Percentiles rank a stretch among this genome's conserved stretches.
These are phyloP conservation scores for Aegilops sharonensis DNA, from an alignment of 176 grass and related monocot species.

Conservation along the genomic window DNA sequence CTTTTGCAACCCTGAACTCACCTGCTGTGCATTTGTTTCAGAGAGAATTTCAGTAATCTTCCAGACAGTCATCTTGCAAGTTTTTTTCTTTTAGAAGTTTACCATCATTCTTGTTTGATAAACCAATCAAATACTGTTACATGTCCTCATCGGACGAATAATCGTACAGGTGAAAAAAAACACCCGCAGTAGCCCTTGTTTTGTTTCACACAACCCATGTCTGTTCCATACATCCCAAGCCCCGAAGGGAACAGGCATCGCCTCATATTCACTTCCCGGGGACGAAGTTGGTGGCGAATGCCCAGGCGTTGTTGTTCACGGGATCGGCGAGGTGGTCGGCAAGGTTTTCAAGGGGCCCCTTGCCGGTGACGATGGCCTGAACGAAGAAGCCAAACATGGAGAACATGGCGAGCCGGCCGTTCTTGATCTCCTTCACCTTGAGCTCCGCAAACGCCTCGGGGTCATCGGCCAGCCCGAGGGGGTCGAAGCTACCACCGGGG, in stretches of 20 bases:
- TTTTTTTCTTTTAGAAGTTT: neutral
- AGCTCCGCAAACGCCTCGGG: slow-evolving; percentile 32
- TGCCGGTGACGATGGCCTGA: slow-evolving; percentile 43
- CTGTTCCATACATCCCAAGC: neutral
- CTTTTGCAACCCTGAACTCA: neutral
- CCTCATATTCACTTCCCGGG: slow-evolving; percentile 11
- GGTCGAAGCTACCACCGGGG: slow-evolving; percentile 33
- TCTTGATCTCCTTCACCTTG: slow-evolving; percentile 47
- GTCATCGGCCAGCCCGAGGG: slow-evolving; percentile 28
- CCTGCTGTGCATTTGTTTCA: slow-evolving; percentile 5
- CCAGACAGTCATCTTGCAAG: neutral
- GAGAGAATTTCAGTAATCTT: slow-evolving; percentile 38
- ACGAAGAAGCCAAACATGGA: slow-evolving; percentile 51
- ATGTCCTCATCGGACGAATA: neutral
- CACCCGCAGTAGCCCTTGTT: neutral
- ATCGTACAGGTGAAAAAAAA: neutral
- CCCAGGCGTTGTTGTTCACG: slow-evolving; percentile 7
- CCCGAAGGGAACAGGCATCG: no score
- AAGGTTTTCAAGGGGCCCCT: slow-evolving; percentile 34
- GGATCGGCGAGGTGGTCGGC: slow-evolving; percentile 42
- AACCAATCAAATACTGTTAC: neutral
- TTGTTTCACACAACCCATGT: neutral
- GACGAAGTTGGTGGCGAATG: slow-evolving; percentile 42
- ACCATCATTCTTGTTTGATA: neutral
- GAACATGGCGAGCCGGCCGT: slow-evolving; percentile 43